phyloP scores from a whole-genome alignment of 371 early-diverging fungal species.

The Haplosporangium sp. region DNA sequence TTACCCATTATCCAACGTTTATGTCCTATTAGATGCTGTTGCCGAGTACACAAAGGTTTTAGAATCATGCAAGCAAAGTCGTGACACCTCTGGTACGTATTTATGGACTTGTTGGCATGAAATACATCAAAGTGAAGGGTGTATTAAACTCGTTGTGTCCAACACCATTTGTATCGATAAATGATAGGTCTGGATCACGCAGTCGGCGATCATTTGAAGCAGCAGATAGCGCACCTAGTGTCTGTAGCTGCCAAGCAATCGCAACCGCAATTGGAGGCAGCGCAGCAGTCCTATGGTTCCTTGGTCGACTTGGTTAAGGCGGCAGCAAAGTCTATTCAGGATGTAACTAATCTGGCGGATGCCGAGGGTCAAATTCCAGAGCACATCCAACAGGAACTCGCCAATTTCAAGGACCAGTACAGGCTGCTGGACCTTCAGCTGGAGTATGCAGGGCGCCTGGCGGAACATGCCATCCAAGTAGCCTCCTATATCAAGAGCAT shows the following conservation, averaged over 20 bases:
- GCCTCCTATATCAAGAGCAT: conserved; percentile 32
- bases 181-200: conserved; percentile 26
- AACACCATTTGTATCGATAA: too few relatives aligned
- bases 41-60: conserved; percentile 19
- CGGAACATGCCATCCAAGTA: conserved; percentile 26
- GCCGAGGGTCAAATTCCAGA: conserved; percentile 5
- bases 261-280: conserved; percentile 14
- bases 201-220: conserved; percentile 26
- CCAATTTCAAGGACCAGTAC: conserved; percentile 32
- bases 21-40: conserved; percentile 25
- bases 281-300: conserved; percentile 13
- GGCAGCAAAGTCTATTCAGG: not conserved
- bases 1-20: too few relatives aligned
- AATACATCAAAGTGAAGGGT: too few relatives aligned
- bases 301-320: conserved; percentile 13
- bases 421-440: conserved; percentile 25
- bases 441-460: conserved; percentile 16
- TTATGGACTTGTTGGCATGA: not conserved
- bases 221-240: conserved; percentile 25
- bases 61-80: conserved; percentile 18
- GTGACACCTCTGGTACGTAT: conserved; percentile 38
- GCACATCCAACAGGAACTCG: conserved; percentile 24
- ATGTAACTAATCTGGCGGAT: not conserved
- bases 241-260: conserved; percentile 27
- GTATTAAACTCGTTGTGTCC: too few relatives aligned